Conservation (phyloP, 192 early-diverging fungal genomes). For the Funneliformis geosporum region DNA sequence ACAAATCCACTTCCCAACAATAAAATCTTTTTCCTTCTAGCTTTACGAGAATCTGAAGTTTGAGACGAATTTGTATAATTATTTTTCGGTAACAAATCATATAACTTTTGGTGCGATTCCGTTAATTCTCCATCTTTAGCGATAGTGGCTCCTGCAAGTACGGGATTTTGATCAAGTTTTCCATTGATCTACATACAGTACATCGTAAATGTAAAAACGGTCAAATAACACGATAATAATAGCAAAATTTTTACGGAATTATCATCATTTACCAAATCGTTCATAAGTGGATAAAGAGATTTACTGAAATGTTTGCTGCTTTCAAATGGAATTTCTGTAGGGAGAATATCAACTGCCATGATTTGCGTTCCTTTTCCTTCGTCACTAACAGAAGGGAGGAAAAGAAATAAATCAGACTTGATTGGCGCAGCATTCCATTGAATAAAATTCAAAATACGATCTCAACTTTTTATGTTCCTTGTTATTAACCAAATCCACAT, state of each 20-base stretch:
- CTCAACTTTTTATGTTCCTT: slow-evolving; percentile 69
- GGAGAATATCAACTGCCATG: slow-evolving; percentile 96
- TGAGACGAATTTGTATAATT: not conserved
- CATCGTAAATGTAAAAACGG: slow-evolving; percentile 3
- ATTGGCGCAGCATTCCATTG: slow-evolving; percentile 20
- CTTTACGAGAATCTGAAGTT: not conserved
- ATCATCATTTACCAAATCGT: slow-evolving; percentile 63
- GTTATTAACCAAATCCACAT: slow-evolving; percentile 79
- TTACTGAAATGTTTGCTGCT: slow-evolving; percentile 92
- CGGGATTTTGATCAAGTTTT: slow-evolving; percentile 63
- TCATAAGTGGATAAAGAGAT: slow-evolving; percentile 77
- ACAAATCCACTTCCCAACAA: slow-evolving; percentile 69
- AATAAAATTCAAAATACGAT: not conserved
- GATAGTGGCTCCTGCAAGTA: slow-evolving; percentile 77
- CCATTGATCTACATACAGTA: slow-evolving; percentile 50
- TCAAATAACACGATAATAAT: slow-evolving; percentile 7
- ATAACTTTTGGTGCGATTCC: slow-evolving; percentile 53
- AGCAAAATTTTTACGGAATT: not conserved
- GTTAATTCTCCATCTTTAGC: slow-evolving; percentile 69
- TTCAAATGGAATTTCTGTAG: slow-evolving; percentile 93
- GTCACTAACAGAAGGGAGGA: slow-evolving; percentile 42
- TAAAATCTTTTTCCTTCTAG: slow-evolving; percentile 56
- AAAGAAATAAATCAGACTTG: not conserved
- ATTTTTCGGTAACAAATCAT: slow-evolving; percentile 35
- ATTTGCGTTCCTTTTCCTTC: slow-evolving; percentile 89